Evolutionary conservation across 306 rosid species (phyloP), one percentile per base, ranked within the genome.

Genomic region (Lotus japonicus): DNA sequence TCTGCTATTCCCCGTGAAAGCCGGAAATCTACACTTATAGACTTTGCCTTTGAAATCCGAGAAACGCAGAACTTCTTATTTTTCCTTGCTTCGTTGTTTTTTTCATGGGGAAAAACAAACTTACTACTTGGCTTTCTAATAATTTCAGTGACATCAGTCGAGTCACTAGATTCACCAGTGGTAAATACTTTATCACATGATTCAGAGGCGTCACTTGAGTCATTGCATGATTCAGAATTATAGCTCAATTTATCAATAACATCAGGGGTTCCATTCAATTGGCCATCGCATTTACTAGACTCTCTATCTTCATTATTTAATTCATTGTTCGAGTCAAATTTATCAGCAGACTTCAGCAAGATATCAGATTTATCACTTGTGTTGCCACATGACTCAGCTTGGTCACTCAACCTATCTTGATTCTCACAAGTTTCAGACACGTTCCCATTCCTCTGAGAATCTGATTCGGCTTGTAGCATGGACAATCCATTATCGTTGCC

Each of bases 1-100:
- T 90, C 92, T 13, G 96, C 96, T 77, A 94, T 94, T 49, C 96
- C 98, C 81, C 95, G 89, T 61, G 98, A 90, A 58, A 94, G 90
- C 75, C 97, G 90, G 63, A 94, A 88, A 85, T 94, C 98, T 73
- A 94, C 92, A 77, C 89, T 88, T 50, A 90, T 82, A 16, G 99
- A 94, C 78, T 86, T 94, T 28, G 89, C 23, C 80, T 84, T 90
- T 75, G 97, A 88, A 77, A 88, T 68, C 76, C 83, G 85, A 73
- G 95, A 74, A 76, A 88, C 89, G 36, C 79, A 82, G 67, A 90
- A 90, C 83, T 90, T 92, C 51, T 90, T 90, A 71, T 77, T 81
- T 82, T 64, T 81, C 84, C 81, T 90, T 71, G 84, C 69, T 55
- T 88, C 95, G 0, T 88, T 88, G 33, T 65, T 82, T 49, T 81